A percentile compares a stretch with the other conserved stretches of the same genome.
phyloP scores from a whole-genome alignment of 768 basidiomycete genomes.

The Mycena epipterygia region DNA sequence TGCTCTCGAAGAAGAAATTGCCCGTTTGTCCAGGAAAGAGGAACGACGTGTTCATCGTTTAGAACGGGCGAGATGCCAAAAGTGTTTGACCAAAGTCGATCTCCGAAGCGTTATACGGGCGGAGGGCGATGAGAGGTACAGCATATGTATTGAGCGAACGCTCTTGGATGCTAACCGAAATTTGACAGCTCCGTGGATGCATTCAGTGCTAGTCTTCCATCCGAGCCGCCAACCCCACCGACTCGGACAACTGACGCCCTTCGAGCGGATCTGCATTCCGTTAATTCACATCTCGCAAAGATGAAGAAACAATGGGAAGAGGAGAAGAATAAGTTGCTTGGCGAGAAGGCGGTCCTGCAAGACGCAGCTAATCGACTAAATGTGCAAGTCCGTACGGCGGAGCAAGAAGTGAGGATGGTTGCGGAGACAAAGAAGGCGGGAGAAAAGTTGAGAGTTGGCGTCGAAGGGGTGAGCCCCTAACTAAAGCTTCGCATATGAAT shows the following conservation, averaged over 20 bases:
- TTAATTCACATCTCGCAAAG: slow-evolving; percentile 72
- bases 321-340: slow-evolving; percentile 73
- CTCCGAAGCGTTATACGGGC: slow-evolving; percentile 55
- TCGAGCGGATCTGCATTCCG: slow-evolving; percentile 67
- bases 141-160: not conserved
- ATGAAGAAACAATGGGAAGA: slow-evolving; percentile 80
- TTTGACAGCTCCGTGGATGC: slow-evolving; percentile 65
- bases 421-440: slow-evolving; percentile 65
- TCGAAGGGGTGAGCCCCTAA: slow-evolving; percentile 65
- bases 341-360: slow-evolving; percentile 81
- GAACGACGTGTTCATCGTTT: slow-evolving; percentile 76
- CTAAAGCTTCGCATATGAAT: not conserved
- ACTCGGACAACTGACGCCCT: slow-evolving; percentile 77
- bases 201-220: slow-evolving; percentile 59
- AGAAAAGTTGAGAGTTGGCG: slow-evolving; percentile 61
- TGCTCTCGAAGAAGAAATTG: slow-evolving; percentile 76
- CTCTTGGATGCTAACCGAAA: not conserved
- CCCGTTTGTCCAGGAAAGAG: slow-evolving; percentile 74
- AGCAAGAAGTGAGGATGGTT: slow-evolving; percentile 69
- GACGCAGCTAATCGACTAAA: slow-evolving; percentile 79
- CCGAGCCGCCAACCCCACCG: slow-evolving; percentile 77
- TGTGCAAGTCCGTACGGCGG: slow-evolving; percentile 67
- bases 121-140: slow-evolving; percentile 75
- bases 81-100: slow-evolving; percentile 77
- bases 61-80: slow-evolving; percentile 74